Percentiles rank a stretch among this genome's conserved stretches.
Conservation (phyloP, 345 rosid species). For the Psidium friedrichsthalianum region DNA sequence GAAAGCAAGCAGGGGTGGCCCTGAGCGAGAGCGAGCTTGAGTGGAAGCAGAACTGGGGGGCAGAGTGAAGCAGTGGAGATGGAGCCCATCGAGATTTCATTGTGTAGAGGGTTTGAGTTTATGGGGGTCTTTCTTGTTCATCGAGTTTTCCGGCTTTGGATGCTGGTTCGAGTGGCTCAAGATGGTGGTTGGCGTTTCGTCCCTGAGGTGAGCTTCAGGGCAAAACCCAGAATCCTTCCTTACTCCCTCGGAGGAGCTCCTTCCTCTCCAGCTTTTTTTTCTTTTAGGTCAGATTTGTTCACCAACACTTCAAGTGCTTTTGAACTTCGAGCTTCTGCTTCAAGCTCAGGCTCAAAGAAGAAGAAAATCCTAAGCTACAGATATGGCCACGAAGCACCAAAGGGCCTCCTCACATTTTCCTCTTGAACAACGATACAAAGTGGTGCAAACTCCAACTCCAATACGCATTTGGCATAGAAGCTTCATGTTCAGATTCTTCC, state of each 20-base stretch:
- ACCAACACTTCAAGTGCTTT: too few relatives aligned
- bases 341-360: too few relatives aligned
- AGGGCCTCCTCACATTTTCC: constrained; percentile 56
- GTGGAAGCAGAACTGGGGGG: constrained; percentile 8
- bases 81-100: constrained; percentile 36
- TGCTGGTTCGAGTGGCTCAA: neutral
- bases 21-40: constrained; percentile 15
- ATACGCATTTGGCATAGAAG: constrained; percentile 91
- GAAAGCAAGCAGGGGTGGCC: constrained; percentile 17
- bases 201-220: too few relatives aligned
- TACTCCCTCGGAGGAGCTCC: too few relatives aligned
- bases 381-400: too few relatives aligned
- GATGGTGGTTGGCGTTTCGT: neutral
- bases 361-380: too few relatives aligned
- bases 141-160: neutral
- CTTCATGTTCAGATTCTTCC: constrained; percentile 61
- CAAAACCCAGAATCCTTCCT: too few relatives aligned
- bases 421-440: constrained; percentile 74
- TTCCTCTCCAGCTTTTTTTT: too few relatives aligned
- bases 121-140: neutral
- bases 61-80: constrained; percentile 48
- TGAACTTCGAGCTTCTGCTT: too few relatives aligned
- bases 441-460: constrained; percentile 90
- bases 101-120: neutral
- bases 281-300: too few relatives aligned